Conservation (phyloP, 768 basidiomycete genomes). For the Nidula microcarpa region DNA sequence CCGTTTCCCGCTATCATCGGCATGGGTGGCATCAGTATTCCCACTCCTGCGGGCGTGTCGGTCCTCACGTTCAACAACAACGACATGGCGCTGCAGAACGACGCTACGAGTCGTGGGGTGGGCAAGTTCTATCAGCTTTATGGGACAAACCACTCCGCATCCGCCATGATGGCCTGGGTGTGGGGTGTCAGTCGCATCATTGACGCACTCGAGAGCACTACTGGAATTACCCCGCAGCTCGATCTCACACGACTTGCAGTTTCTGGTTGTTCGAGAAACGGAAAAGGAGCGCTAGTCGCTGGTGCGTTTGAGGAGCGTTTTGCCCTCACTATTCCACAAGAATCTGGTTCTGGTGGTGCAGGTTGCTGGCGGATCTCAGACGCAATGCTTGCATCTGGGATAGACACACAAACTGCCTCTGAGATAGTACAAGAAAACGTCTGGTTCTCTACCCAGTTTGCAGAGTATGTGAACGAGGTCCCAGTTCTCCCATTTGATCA, state of each 20-base stretch:
- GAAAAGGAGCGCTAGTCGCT: conserved; percentile 57
- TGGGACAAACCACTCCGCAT: conserved; percentile 40
- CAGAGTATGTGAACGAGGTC: conserved; percentile 41
- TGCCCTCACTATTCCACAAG: conserved; percentile 58
- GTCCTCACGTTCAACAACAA: conserved; percentile 50
- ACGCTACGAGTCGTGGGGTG: conserved; percentile 40
- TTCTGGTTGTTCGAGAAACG: conserved; percentile 58
- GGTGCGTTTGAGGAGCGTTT: conserved; percentile 59
- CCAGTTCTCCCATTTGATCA: conserved; percentile 53
- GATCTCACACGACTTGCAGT: conserved; percentile 47
- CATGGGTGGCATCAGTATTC: conserved; percentile 40
- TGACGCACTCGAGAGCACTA: conserved; percentile 50
- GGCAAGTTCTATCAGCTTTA: conserved; percentile 60
- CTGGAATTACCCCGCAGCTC: conserved; percentile 42
- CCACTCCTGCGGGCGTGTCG: conserved; percentile 32
- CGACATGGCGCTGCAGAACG: conserved; percentile 47
- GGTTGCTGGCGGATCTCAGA: conserved; percentile 59
- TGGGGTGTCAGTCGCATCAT: conserved; percentile 61
- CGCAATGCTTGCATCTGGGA: conserved; percentile 38
- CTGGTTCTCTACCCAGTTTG: conserved; percentile 54
- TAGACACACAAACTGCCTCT: conserved; percentile 46
- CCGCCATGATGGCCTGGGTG: conserved; percentile 61
- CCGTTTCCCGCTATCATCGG: conserved; percentile 55
- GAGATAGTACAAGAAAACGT: conserved; percentile 62
- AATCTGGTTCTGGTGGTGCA: conserved; percentile 58